phyloP scores from a whole-genome alignment of 1,284 basidiomycete species.

The Leccinum variabile region DNA sequence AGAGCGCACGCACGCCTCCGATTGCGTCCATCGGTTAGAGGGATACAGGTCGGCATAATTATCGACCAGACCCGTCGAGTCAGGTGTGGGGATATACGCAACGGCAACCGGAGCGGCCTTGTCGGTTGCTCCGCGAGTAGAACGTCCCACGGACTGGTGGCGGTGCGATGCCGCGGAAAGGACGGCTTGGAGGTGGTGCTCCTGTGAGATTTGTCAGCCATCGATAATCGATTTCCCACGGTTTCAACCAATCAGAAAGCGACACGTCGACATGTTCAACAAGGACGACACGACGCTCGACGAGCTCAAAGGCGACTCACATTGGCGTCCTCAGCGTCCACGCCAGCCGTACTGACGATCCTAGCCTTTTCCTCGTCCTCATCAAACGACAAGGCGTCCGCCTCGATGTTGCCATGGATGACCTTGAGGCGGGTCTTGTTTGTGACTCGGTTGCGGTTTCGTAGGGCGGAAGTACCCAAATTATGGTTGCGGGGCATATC shows the following conservation, averaged over 20 bases:
- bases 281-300: conserved; percentile 40
- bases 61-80: conserved; percentile 79
- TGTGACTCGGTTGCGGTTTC: conserved; percentile 84
- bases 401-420: conserved; percentile 76
- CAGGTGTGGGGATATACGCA: conserved; percentile 90
- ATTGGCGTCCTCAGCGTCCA: conserved; percentile 87
- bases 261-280: conserved; percentile 49
- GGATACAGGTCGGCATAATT: conserved; percentile 79
- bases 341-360: conserved; percentile 62
- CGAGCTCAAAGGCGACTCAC: conserved; percentile 53
- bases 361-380: conserved; percentile 81
- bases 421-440: conserved; percentile 89
- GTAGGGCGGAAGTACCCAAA: conserved; percentile 69
- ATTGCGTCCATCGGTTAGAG: conserved; percentile 69
- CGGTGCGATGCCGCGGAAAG: conserved; percentile 71
- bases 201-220: conserved; percentile 72
- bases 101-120: conserved; percentile 48
- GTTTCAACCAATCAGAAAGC: conserved; percentile 45
- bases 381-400: conserved; percentile 77
- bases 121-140: conserved; percentile 43
- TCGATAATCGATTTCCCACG: conserved; percentile 53
- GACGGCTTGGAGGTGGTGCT: conserved; percentile 90
- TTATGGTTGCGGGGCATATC: conserved; percentile 79
- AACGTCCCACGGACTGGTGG: conserved; percentile 44
- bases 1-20: conserved; percentile 78